phyloP scores from a whole-genome alignment of 768 basidiomycete species.

The Suillus cothurnatus region DNA sequence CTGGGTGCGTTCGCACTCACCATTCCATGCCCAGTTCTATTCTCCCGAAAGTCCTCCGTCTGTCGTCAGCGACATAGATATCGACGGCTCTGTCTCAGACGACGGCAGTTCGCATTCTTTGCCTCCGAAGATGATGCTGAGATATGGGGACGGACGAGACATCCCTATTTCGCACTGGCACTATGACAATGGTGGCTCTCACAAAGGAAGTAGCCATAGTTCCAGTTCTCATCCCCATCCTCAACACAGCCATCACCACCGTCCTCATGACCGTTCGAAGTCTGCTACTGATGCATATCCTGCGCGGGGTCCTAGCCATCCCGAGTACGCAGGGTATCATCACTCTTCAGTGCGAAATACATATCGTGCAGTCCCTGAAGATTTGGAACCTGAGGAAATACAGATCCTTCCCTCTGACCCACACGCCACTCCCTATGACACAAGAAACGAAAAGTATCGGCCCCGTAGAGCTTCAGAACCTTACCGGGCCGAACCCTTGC shows the following conservation, averaged over 20 bases:
- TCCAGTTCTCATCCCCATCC: constrained; percentile 25
- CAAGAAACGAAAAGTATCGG: constrained; percentile 26
- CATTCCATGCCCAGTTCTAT: constrained; percentile 39
- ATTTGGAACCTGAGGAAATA: constrained; percentile 60
- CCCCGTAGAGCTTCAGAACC: constrained; percentile 35
- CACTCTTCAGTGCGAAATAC: constrained; percentile 18
- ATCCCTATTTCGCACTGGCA: constrained; percentile 58
- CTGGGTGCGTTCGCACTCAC: constrained; percentile 58
- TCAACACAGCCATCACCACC: constrained; percentile 32
- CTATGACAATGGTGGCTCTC: constrained; percentile 25
- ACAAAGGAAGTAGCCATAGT: constrained; percentile 26
- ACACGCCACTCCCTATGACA: constrained; percentile 37
- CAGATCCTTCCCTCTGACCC: constrained; percentile 57
- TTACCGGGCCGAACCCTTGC: constrained; percentile 23
- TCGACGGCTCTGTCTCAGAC: constrained; percentile 40
- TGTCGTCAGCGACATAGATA: constrained; percentile 41
- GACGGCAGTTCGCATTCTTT: constrained; percentile 45
- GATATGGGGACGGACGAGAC: constrained; percentile 67
- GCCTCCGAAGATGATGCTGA: constrained; percentile 74
- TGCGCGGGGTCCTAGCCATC: constrained; percentile 32
- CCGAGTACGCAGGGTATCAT: constrained; percentile 20
- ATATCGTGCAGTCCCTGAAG: constrained; percentile 23
- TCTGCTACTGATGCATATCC: constrained; percentile 37
- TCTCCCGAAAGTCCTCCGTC: constrained; percentile 65
- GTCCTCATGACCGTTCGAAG: constrained; percentile 40